These are phyloP conservation scores for Brassica cretica DNA, from an alignment of 345 rosid species.

Conservation along the genomic window DNA sequence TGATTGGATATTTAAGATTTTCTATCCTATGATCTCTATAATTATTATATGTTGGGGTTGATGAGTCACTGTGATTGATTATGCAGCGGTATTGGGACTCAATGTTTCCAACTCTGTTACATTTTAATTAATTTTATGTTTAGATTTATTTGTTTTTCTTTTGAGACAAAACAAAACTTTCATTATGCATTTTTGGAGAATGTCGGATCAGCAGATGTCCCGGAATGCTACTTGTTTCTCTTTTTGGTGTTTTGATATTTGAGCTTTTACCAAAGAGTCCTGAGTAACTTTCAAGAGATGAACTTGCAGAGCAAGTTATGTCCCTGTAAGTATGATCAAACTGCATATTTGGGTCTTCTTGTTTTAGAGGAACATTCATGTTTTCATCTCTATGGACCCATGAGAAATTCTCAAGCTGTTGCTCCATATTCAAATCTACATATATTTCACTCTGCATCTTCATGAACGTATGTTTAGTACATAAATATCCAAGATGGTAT, in stretches of 20 bases:
- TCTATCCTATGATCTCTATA: no score
- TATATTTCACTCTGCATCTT: slow-evolving; percentile 49
- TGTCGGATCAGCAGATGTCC: slow-evolving; percentile 39
- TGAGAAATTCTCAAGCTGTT: slow-evolving; percentile 53
- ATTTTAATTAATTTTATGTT: no score
- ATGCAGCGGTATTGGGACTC: no score
- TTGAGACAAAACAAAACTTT: not conserved
- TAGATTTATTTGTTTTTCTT: no score
- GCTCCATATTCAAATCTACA: slow-evolving; percentile 53
- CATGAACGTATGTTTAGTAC: not conserved
- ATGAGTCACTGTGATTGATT: no score
- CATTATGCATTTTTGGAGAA: slow-evolving; percentile 11
- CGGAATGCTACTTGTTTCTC: slow-evolving; percentile 46
- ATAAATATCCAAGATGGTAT: not conserved
- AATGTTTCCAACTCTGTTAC: no score
- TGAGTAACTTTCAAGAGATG: slow-evolving; percentile 59
- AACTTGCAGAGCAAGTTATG: slow-evolving; percentile 58
- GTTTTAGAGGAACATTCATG: slow-evolving; percentile 41
- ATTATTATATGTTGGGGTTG: no score
- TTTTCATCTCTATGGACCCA: slow-evolving; percentile 52
- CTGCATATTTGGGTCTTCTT: slow-evolving; percentile 46
- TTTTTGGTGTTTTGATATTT: slow-evolving; percentile 50
- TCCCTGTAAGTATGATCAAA: slow-evolving; percentile 48
- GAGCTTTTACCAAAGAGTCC: slow-evolving; percentile 58
- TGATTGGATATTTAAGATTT: no score